phyloP scores from a whole-genome alignment of 148 eudicot species.

The Vaccinium macrocarpon region DNA sequence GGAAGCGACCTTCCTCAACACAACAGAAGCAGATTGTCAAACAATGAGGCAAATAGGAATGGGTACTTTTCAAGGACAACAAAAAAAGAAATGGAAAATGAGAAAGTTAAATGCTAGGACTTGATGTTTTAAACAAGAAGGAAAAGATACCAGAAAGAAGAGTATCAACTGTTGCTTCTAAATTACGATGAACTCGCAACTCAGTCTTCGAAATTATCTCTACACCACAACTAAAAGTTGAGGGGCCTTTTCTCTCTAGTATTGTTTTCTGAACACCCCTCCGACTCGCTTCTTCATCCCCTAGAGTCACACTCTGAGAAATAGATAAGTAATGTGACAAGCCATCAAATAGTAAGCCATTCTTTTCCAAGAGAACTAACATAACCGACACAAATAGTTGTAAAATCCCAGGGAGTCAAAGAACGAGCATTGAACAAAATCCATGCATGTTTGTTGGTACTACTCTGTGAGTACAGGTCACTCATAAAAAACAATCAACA shows the following conservation, averaged over 20 bases:
- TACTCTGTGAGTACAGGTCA: neutral
- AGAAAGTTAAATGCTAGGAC: neutral
- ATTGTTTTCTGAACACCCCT: conserved; percentile 93
- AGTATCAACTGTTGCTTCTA: conserved; percentile 86
- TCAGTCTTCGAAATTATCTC: conserved; percentile 80
- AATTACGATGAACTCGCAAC: conserved; percentile 67
- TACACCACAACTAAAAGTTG: conserved; percentile 81
- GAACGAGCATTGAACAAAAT: neutral
- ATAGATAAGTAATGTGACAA: conserved; percentile 17
- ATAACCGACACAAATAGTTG: neutral
- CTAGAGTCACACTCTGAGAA: conserved; percentile 86
- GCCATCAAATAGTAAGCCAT: conserved; percentile 6
- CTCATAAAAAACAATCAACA: neutral
- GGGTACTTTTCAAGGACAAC: neutral
- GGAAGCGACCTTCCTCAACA: conserved; percentile 68
- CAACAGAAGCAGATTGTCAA: conserved; percentile 18
- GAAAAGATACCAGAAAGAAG: conserved; percentile 62
- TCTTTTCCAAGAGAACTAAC: neutral
- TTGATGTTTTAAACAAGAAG: conserved; percentile 4
- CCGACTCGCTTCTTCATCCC: conserved; percentile 97
- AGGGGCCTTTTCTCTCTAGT: conserved; percentile 87
- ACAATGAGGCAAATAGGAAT: conserved; percentile 6
- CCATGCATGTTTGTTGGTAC: neutral
- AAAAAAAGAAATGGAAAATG: neutral
- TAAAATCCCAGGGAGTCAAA: neutral